phyloP scores from a whole-genome alignment of 2,329 filamentous ascomycete species.

The Sporothrix brunneoviolacea region DNA sequence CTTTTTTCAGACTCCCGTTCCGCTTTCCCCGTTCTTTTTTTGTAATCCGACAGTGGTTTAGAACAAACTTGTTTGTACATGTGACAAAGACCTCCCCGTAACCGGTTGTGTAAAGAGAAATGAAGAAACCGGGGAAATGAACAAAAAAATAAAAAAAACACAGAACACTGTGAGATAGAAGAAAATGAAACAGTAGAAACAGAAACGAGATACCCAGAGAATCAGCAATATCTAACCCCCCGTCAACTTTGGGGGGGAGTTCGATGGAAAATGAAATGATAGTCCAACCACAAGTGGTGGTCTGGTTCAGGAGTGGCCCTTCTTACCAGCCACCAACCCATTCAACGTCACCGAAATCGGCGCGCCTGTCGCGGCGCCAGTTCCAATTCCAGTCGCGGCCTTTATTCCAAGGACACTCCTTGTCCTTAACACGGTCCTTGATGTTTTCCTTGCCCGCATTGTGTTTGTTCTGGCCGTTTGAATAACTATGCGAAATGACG shows the following conservation, averaged over 20 bases:
- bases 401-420: constrained; percentile 51
- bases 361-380: constrained; percentile 55
- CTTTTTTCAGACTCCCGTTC: constrained; percentile 12
- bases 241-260: constrained; percentile 3
- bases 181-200: constrained; percentile 15
- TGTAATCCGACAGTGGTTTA: constrained; percentile 19
- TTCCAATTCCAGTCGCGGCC: constrained; percentile 54
- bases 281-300: constrained; percentile 57
- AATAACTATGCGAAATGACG: constrained; percentile 16
- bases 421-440: constrained; percentile 30
- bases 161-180: constrained; percentile 16
- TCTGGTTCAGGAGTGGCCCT: constrained; percentile 36
- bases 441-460: constrained; percentile 32
- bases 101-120: neutral
- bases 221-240: constrained; percentile 18
- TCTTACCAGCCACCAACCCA: constrained; percentile 92
- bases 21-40: constrained; percentile 20
- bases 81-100: neutral
- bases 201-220: constrained; percentile 17
- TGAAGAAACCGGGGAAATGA: neutral
- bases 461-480: constrained; percentile 27
- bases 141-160: constrained; percentile 1
- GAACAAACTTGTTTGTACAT: constrained; percentile 17
- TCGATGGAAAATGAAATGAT: constrained; percentile 21
- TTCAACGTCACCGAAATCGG: constrained; percentile 74